Conservation (phyloP, 768 basidiomycete species). For the Lactarius indigo region DNA sequence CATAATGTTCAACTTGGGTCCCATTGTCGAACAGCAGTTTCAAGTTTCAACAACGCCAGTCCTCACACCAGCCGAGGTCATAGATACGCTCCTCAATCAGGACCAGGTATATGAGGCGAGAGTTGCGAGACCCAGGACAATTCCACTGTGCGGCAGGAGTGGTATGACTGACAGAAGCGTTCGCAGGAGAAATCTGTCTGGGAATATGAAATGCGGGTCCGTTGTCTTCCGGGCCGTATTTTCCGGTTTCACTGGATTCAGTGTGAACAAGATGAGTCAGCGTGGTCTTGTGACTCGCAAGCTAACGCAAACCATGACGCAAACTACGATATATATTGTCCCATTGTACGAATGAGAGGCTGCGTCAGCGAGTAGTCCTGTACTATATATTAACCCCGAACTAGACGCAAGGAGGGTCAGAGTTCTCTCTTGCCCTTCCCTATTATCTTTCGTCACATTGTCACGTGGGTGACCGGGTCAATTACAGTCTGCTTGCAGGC, state of each 20-base stretch:
- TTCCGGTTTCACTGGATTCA: neutral
- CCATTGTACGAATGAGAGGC: too few species aligned
- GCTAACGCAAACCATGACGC: too few species aligned
- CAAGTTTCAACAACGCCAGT: constrained; percentile 17
- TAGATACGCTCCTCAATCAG: constrained; percentile 18
- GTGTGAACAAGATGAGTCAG: too few species aligned
- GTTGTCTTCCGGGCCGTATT: neutral
- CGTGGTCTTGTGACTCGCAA: too few species aligned
- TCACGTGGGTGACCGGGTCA: too few species aligned
- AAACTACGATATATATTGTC: too few species aligned
- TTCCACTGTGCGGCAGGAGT: neutral
- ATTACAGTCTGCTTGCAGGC: too few species aligned
- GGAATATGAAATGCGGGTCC: constrained; percentile 12
- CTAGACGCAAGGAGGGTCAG: too few species aligned
- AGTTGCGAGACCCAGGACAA: neutral
- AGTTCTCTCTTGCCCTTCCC: too few species aligned
- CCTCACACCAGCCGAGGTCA: constrained; percentile 26
- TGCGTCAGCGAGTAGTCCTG: too few species aligned
- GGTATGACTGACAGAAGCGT: constrained; percentile 7
- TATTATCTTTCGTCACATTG: too few species aligned
- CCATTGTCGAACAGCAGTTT: constrained; percentile 15
- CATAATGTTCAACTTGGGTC: neutral
- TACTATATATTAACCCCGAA: too few species aligned
- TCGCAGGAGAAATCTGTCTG: neutral
- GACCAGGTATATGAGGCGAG: constrained; percentile 14